Conservation (phyloP, 2,329 filamentous ascomycete species). For the Gaeumannomyces sp. region DNA sequence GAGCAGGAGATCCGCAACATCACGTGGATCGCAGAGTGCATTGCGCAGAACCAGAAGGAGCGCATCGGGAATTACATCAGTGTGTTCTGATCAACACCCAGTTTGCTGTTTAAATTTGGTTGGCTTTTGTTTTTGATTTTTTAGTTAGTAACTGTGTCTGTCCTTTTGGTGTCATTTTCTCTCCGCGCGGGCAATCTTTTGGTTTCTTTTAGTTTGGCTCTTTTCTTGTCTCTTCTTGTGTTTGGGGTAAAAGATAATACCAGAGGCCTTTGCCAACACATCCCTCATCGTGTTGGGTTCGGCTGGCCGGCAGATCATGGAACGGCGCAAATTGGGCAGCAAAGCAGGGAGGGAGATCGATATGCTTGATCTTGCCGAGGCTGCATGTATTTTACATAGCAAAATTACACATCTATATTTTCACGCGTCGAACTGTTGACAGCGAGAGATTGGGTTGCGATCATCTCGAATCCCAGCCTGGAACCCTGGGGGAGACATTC, state of each 20-base stretch:
- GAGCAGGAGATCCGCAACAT: conserved; percentile 99
- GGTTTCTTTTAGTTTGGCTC: conserved; percentile 16
- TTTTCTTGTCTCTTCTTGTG: conserved; percentile 6
- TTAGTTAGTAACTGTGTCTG: conserved; percentile 13
- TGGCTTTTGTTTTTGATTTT: conserved; percentile 6
- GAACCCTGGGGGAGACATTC: conserved; percentile 29
- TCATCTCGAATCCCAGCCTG: background rate
- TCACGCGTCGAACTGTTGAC: background rate
- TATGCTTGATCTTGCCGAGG: background rate
- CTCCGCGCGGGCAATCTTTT: conserved; percentile 3
- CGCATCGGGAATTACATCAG: conserved; percentile 98
- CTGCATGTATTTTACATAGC: conserved; percentile 10
- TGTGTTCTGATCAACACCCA: conserved; percentile 59
- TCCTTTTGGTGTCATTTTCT: conserved; percentile 10
- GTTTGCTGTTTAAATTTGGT: conserved; percentile 12
- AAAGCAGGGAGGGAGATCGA: background rate
- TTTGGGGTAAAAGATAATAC: background rate
- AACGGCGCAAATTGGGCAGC: background rate
- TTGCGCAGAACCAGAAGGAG: conserved; percentile 99
- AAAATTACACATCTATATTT: conserved; percentile 9
- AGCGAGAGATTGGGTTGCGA: background rate
- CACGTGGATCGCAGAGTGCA: conserved; percentile 99
- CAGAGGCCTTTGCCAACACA: background rate
- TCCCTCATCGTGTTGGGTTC: background rate
- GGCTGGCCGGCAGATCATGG: background rate